phyloP scores from a whole-genome alignment of 306 rosid genomes.

The Prosopis cineraria region DNA sequence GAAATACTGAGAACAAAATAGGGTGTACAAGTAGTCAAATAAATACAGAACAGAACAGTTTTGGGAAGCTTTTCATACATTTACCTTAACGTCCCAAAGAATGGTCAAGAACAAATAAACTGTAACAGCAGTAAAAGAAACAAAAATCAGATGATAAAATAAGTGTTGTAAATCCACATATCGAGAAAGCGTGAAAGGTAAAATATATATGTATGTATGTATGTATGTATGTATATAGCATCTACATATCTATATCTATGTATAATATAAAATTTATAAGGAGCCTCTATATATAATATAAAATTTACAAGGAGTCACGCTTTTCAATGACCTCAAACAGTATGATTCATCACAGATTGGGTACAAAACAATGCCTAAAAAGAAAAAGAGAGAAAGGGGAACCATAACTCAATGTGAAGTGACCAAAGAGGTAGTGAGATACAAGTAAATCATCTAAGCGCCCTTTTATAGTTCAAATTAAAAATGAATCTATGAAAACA shows the following conservation, averaged over 20 bases:
- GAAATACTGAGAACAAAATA: background rate
- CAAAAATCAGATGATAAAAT: constrained; percentile 16
- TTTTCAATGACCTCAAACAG: no score
- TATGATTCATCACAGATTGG: no score
- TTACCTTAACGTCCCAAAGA: background rate
- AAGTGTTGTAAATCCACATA: background rate
- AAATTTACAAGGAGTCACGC: no score
- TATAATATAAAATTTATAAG: background rate
- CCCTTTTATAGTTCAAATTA: constrained; percentile 26
- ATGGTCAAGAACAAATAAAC: background rate
- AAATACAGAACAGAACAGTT: background rate
- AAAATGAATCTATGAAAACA: constrained; percentile 24
- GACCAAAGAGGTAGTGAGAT: no score
- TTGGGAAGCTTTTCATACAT: background rate
- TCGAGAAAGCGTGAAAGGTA: background rate
- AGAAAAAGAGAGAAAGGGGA: no score
- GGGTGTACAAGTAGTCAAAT: no score
- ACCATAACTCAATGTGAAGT: no score
- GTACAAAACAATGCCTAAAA: no score
- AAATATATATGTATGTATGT: background rate
- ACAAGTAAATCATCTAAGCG: no score
- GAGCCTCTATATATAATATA: no score
- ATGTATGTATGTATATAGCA: no score
- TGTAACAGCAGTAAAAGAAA: constrained; percentile 3
- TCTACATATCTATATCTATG: no score